Base-by-base conservation (phyloP, 2,329 filamentous ascomycete genomes). In the Ophidiomyces ophidiicola region DNA sequence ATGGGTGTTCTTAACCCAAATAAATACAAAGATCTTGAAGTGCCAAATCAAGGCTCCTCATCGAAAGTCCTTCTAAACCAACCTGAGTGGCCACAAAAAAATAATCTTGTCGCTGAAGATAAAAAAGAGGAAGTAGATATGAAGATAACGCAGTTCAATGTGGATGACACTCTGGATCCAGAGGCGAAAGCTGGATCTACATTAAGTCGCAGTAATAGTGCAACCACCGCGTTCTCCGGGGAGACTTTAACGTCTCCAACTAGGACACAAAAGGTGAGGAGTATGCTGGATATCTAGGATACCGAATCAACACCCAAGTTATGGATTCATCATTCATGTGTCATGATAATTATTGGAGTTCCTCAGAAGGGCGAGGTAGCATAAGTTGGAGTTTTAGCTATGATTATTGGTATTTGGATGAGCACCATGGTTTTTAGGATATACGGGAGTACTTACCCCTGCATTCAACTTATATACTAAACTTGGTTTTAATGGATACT, bases 1-100 rank as follows among this genome's bases (percentile, higher is more conserved):
- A 56, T 65, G 54, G 50, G 53, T 0, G 55, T 54, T 44, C 58
- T 63, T 47, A 46, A 52, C 28, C 28, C 24, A 29, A 36, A 14
- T 3, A 31, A 24, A 15, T 44, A 44, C 32, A 34, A 35, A 33
- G 43, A 44, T 18, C 25, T 29, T 12, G 18, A n/a, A n/a, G n/a
- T n/a, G n/a, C n/a, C n/a, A n/a, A n/a, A n/a, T n/a, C n/a, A n/a
- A 29, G 15, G 21, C 39, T 12, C 5, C 31, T 38, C 18, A 19
- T 19, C 12, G 37, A 44, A 7, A 29, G 41, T 14, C 38, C 37
- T 18, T 24, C 20, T 11, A 8, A 33, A 28, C 15, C 26, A n/a
- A 21, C 20, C 33, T 10, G 37, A 39, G 11, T 39, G 37, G 37
- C 37, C 37, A 3, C 37, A 30, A 14, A 39, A 19, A 26, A 30